These are phyloP conservation scores for Ogataea methylovora DNA, from an alignment of 805 yeast genomes.

Conservation along the genomic window DNA sequence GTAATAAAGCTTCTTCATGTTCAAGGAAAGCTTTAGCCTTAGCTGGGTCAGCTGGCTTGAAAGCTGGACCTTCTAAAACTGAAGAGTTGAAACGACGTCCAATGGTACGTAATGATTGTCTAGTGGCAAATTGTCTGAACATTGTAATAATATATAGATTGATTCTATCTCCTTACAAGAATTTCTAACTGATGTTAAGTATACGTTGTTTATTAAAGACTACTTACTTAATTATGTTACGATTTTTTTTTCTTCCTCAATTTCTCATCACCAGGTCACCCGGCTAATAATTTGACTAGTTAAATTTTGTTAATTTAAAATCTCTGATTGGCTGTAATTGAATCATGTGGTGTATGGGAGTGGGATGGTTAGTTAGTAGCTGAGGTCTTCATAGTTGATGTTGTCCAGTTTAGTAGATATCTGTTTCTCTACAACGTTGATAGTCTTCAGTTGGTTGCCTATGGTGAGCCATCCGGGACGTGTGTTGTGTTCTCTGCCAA, in stretches of 20 bases:
- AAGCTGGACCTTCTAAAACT: conserved; percentile 33
- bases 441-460: conserved; percentile 69
- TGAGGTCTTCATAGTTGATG: too few species aligned
- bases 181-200: too few species aligned
- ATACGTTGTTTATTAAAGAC: too few species aligned
- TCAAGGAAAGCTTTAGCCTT: conserved; percentile 68
- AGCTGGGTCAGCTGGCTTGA: conserved; percentile 42
- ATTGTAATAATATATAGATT: conserved; percentile 24
- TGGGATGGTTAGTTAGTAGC: too few species aligned
- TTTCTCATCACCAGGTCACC: too few species aligned
- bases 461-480: conserved; percentile 88
- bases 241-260: neutral
- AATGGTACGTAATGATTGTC: conserved; percentile 13
- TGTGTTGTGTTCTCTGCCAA: conserved; percentile 80
- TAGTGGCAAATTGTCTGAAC: conserved; percentile 37
- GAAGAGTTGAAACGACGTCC: conserved; percentile 27
- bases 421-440: conserved; percentile 50
- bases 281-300: neutral
- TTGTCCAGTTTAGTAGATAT: conserved; percentile 19
- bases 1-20: conserved; percentile 53
- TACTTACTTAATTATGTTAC: neutral
- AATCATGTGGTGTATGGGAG: too few species aligned
- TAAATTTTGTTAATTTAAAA: neutral
- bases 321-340: too few species aligned
- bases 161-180: too few species aligned